Evolutionary conservation across 305 asterid species (phyloP).

Genomic region (Nicotiana rustica): DNA sequence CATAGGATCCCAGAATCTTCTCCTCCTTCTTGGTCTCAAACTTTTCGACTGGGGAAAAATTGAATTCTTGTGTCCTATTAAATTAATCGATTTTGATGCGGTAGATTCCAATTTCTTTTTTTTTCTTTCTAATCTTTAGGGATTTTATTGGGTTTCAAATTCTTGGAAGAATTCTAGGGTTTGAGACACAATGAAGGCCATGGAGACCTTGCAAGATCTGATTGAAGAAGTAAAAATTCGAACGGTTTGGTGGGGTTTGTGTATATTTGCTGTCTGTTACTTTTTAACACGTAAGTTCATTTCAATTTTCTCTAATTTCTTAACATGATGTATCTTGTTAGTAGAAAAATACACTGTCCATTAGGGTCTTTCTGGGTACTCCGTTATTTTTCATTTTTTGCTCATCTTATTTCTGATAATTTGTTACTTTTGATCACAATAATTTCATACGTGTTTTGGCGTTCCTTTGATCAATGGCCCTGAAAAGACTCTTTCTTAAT

Average conservation of each 20-base stretch:
- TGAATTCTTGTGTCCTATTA: too few relatives aligned
- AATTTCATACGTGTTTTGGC: neutral
- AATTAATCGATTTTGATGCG: neutral
- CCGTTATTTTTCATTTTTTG: neutral
- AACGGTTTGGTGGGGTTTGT: slow-evolving; percentile 89
- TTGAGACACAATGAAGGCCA: slow-evolving; percentile 54
- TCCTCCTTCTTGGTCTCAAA: neutral
- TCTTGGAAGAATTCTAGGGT: slow-evolving; percentile 39
- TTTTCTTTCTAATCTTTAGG: slow-evolving; percentile 42
- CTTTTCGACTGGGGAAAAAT: slow-evolving; percentile 12
- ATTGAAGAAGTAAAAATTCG: slow-evolving; percentile 97
- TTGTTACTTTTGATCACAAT: neutral
- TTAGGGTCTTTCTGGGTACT: slow-evolving; percentile 31
- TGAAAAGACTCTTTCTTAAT: neutral
- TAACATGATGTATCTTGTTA: neutral
- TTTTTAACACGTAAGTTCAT: slow-evolving; percentile 81
- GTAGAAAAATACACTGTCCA: neutral
- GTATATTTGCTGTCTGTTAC: slow-evolving; percentile 82
- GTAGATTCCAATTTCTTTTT: neutral
- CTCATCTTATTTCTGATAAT: neutral
- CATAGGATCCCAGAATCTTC: neutral
- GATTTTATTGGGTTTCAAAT: neutral
- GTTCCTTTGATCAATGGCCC: neutral
- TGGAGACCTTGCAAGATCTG: slow-evolving; percentile 85
- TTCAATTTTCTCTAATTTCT: neutral